These are phyloP conservation scores for Penicillium waksmanii DNA, from an alignment of 495 filamentous ascomycete genomes.

Conservation along the genomic window DNA sequence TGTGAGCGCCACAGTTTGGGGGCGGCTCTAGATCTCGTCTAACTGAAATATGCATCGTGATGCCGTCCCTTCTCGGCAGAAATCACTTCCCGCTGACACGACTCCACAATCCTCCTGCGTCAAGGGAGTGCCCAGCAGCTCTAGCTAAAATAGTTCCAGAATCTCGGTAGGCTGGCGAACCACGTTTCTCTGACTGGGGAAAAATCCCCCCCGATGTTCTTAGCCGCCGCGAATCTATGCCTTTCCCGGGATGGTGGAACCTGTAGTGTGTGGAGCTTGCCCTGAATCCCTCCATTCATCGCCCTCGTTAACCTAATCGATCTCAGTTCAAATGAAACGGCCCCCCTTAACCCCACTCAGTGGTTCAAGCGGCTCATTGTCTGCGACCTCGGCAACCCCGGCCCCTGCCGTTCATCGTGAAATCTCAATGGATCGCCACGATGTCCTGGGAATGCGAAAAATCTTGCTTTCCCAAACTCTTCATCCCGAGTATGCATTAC, in stretches of 20 bases:
- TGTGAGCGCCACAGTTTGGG: neutral
- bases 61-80: neutral
- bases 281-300: neutral
- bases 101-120: too few species aligned
- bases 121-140: too few species aligned
- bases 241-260: neutral
- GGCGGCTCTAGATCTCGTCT: neutral
- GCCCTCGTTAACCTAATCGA: neutral
- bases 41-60: neutral
- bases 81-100: neutral
- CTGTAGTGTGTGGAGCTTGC: neutral
- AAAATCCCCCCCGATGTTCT: neutral
- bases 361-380: neutral
- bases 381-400: neutral
- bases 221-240: neutral
- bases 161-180: neutral
- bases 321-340: neutral
- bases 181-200: neutral
- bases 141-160: too few species aligned
- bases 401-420: neutral
- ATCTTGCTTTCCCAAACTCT: neutral
- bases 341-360: neutral
- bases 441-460: neutral
- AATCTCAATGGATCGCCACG: neutral
- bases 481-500: neutral